A percentile compares a stretch with the other conserved stretches of the same genome.
phyloP scores from a whole-genome alignment of 1,139 yeast genomes.

The Blastobotrys aristatus region DNA sequence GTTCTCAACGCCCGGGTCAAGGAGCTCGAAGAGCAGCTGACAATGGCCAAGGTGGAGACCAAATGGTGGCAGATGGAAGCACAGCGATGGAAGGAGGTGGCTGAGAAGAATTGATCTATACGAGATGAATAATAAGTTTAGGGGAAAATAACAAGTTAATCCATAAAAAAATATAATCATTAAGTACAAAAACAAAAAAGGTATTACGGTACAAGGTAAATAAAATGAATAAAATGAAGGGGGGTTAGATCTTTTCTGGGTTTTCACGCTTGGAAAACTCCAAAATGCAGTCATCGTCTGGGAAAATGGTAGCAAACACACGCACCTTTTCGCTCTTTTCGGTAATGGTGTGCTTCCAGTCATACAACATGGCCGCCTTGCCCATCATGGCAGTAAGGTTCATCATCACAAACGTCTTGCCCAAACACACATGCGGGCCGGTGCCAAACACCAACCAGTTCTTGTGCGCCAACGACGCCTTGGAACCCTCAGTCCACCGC shows the following conservation, averaged over 20 bases:
- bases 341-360: slow-evolving; percentile 77
- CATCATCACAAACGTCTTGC: slow-evolving; percentile 89
- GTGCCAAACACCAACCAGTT: slow-evolving; percentile 97
- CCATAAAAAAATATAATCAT: too few relatives aligned
- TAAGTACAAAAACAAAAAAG: too few relatives aligned
- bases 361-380: slow-evolving; percentile 73
- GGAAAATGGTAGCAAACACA: slow-evolving; percentile 97
- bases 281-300: slow-evolving; percentile 86
- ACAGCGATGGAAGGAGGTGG: slow-evolving; percentile 17
- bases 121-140: too few relatives aligned
- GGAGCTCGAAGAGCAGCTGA: slow-evolving; percentile 16
- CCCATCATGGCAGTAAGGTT: slow-evolving; percentile 87
- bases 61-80: slow-evolving; percentile 23
- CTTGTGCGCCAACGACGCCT: slow-evolving; percentile 59
- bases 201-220: too few relatives aligned
- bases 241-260: too few relatives aligned
- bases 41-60: slow-evolving; percentile 15
- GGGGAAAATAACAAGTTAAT: too few relatives aligned
- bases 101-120: slow-evolving; percentile 12
- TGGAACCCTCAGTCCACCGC: slow-evolving; percentile 74
- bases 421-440: slow-evolving; percentile 94
- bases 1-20: slow-evolving; percentile 16
- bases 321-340: slow-evolving; percentile 83
- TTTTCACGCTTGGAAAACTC: slow-evolving; percentile 47
- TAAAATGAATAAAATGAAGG: too few relatives aligned